Evolutionary conservation across 768 basidiomycete genomes (phyloP).

Genomic region (Suillus plorans): DNA sequence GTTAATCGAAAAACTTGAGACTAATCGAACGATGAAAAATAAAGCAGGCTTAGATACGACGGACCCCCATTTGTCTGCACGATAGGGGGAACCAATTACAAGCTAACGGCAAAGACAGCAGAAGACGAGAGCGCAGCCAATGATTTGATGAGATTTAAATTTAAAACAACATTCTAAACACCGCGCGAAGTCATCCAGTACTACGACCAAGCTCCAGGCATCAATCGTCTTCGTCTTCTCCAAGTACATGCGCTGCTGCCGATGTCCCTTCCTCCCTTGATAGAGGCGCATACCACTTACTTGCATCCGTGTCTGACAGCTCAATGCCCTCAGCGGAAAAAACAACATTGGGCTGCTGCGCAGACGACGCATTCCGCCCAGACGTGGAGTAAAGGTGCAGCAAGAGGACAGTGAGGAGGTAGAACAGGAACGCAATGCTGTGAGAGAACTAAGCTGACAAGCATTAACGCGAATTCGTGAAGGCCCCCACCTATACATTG

Average conservation of each 20-base stretch:
- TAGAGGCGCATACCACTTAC: constrained; percentile 69
- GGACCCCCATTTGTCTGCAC: too few relatives aligned
- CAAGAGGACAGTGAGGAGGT: constrained; percentile 69
- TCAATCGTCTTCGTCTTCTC: constrained; percentile 48
- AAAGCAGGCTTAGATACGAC: not conserved
- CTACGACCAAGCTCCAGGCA: not conserved
- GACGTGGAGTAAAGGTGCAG: constrained; percentile 67
- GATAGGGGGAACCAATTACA: too few relatives aligned
- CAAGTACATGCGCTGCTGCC: constrained; percentile 42
- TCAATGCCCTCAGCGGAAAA: constrained; percentile 42
- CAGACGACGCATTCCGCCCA: constrained; percentile 51
- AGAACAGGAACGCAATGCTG: constrained; percentile 76
- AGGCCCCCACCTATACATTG: constrained; percentile 69
- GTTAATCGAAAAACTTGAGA: constrained; percentile 6
- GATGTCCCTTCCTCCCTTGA: constrained; percentile 37
- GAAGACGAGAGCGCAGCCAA: too few relatives aligned
- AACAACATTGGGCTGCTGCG: constrained; percentile 9
- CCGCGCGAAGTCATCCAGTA: not conserved
- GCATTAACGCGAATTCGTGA: not conserved
- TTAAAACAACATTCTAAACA: not conserved
- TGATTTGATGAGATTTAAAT: not conserved
- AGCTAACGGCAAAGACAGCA: too few relatives aligned
- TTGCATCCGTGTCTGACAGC: constrained; percentile 33
- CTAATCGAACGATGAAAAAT: not conserved
- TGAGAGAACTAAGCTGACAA: not conserved